Conservation (phyloP, 176 grass and related monocot species). For the Zizania latifolia region DNA sequence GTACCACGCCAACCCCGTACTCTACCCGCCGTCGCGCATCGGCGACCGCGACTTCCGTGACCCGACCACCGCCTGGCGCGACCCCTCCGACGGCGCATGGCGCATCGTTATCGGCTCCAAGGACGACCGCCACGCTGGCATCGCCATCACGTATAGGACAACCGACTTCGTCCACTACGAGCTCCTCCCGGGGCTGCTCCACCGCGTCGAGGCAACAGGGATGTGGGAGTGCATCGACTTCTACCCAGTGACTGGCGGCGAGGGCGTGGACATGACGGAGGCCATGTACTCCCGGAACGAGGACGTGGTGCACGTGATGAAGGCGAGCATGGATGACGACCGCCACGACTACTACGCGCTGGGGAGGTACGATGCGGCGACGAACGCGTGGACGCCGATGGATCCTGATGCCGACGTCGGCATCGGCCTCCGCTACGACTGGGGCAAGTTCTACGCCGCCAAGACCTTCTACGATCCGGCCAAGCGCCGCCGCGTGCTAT, state of each 20-base stretch:
- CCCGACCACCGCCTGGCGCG: slow-evolving; percentile 74
- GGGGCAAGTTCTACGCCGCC: slow-evolving; percentile 89
- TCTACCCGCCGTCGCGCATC: slow-evolving; percentile 43
- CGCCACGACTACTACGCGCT: slow-evolving; percentile 87
- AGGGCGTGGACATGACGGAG: slow-evolving; percentile 40
- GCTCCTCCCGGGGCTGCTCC: slow-evolving; percentile 38
- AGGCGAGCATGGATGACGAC: slow-evolving; percentile 88
- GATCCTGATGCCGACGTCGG: slow-evolving; percentile 52
- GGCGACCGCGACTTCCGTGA: slow-evolving; percentile 61
- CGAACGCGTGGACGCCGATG: slow-evolving; percentile 55
- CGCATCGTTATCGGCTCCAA: slow-evolving; percentile 70
- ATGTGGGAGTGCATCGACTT: slow-evolving; percentile 99
- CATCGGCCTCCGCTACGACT: slow-evolving; percentile 77
- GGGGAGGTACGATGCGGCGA: slow-evolving; percentile 32
- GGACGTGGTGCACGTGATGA: slow-evolving; percentile 64
- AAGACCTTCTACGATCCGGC: slow-evolving; percentile 85
- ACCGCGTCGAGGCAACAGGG: slow-evolving; percentile 28
- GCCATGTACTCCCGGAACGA: not conserved
- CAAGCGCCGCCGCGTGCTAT: slow-evolving; percentile 64
- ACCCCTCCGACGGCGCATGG: slow-evolving; percentile 40
- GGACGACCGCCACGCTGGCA: slow-evolving; percentile 39
- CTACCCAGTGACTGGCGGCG: slow-evolving; percentile 33
- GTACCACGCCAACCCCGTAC: slow-evolving; percentile 55
- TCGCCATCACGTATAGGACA: slow-evolving; percentile 42
- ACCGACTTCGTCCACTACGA: slow-evolving; percentile 45